Evolutionary conservation across 1,284 basidiomycete genomes (phyloP).

Genomic region (Heterobasidion irregulare): DNA sequence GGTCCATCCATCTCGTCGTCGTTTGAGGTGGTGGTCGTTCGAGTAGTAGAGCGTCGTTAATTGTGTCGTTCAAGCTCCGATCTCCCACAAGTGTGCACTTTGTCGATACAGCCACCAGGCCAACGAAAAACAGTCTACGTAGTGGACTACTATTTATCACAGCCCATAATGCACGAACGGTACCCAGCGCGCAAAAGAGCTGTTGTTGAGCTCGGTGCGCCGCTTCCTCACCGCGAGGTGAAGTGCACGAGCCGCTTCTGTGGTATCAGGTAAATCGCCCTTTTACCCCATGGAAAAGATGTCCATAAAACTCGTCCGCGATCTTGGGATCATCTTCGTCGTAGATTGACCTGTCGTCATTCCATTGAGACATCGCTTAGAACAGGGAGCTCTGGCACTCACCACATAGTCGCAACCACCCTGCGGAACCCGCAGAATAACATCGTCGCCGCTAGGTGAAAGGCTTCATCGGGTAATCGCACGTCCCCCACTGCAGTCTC

Average conservation of each 20-base stretch:
- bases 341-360: neutral
- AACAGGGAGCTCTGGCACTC: neutral
- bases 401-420: neutral
- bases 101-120: too few relatives aligned
- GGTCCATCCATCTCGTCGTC: constrained; percentile 37
- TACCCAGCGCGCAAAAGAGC: neutral
- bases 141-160: neutral
- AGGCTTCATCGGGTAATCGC: neutral
- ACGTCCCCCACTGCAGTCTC: neutral
- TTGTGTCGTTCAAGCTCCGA: too few relatives aligned
- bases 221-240: neutral
- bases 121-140: too few relatives aligned
- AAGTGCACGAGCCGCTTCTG: neutral
- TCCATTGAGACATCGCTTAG: neutral
- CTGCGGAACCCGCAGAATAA: neutral
- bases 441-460: constrained; percentile 1
- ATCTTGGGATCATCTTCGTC: neutral
- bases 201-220: neutral
- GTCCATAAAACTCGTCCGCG: neutral
- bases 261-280: neutral
- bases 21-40: too few relatives aligned
- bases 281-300: neutral
- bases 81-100: too few relatives aligned
- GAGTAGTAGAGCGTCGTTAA: too few relatives aligned
- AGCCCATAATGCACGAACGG: neutral